phyloP scores from a whole-genome alignment of 345 rosid genomes.

The Eucalyptus erythrocorys region DNA sequence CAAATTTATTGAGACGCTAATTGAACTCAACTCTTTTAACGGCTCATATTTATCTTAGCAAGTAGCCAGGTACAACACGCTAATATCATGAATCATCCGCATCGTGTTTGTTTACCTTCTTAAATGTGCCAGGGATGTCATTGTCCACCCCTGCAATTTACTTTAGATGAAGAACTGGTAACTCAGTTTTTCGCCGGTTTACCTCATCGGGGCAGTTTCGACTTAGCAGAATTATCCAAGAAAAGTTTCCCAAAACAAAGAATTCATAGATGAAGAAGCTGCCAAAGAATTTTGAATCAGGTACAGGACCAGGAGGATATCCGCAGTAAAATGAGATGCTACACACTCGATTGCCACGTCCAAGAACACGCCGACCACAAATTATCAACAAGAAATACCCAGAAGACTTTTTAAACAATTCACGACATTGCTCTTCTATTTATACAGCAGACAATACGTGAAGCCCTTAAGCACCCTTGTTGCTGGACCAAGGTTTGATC shows the following conservation, averaged over 20 bases:
- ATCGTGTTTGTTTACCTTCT: neutral
- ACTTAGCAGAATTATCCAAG: neutral
- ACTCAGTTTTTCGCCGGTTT: neutral
- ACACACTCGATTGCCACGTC: neutral
- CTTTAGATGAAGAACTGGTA: neutral
- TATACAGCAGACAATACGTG: neutral
- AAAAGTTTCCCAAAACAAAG: neutral
- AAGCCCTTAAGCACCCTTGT: constrained; percentile 44
- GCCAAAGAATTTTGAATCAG: neutral
- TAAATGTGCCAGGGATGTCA: neutral
- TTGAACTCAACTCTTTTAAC: neutral
- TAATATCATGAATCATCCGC: neutral
- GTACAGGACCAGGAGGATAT: neutral
- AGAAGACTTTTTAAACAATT: neutral
- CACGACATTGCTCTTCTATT: neutral
- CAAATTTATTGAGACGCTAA: neutral
- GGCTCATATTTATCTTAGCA: neutral
- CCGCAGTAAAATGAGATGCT: neutral
- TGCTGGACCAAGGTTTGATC: constrained; percentile 72
- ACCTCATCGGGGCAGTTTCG: neutral
- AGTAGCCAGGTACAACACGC: neutral
- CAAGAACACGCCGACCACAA: neutral
- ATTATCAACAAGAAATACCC: neutral
- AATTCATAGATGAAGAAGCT: neutral
- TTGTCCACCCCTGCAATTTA: neutral